phyloP scores from a whole-genome alignment of 2,329 filamentous ascomycete species.

The Pseudogymnoascus sp. region DNA sequence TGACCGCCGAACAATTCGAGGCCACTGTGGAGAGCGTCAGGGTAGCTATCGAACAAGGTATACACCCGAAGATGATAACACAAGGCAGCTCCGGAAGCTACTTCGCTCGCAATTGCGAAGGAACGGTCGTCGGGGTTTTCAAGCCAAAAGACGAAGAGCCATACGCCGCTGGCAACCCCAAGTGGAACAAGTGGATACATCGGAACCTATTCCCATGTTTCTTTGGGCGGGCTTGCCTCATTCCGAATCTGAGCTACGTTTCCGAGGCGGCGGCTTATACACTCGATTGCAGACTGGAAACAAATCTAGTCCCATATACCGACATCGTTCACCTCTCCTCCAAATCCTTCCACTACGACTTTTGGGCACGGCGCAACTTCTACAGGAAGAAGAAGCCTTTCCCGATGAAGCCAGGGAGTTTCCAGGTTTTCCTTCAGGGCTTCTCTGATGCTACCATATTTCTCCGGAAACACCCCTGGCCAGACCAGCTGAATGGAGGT shows the following conservation, averaged over 20 bases:
- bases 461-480: conserved; percentile 91
- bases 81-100: conserved; percentile 98
- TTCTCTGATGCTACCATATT: conserved; percentile 97
- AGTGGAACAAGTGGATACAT: conserved; percentile 99
- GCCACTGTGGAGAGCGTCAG: conserved; percentile 84
- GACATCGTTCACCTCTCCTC: conserved; percentile 91
- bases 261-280: conserved; percentile 97
- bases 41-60: conserved; percentile 77
- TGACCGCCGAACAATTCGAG: conserved; percentile 78
- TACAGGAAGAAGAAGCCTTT: conserved; percentile 81
- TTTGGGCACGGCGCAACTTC: conserved; percentile 86
- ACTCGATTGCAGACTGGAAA: conserved; percentile 80
- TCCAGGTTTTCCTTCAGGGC: conserved; percentile 94
- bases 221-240: conserved; percentile 88
- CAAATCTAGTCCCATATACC: conserved; percentile 90
- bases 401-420: conserved; percentile 86
- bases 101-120: conserved; percentile 84
- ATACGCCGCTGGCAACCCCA: conserved; percentile 92
- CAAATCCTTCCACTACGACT: conserved; percentile 96
- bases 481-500: conserved; percentile 63
- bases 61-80: conserved; percentile 91
- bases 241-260: conserved; percentile 95
- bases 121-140: conserved; percentile 94
- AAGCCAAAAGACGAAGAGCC: conserved; percentile 99
- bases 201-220: conserved; percentile 95